These are phyloP conservation scores for Trematosphaeria pertusa DNA, from an alignment of 2,329 filamentous ascomycete genomes.

Conservation along the genomic window DNA sequence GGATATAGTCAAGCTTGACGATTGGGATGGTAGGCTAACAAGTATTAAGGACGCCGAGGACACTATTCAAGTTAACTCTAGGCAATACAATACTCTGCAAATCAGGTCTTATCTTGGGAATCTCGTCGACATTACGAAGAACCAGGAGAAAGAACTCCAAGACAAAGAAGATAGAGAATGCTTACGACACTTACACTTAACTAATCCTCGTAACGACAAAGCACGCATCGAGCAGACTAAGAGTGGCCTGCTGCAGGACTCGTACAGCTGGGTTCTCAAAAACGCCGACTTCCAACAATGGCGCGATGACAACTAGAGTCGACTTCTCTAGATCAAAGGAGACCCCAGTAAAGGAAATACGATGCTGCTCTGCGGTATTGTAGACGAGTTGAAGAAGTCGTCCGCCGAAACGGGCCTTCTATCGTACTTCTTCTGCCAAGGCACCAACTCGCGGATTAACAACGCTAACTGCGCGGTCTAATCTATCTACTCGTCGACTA, in stretches of 20 bases:
- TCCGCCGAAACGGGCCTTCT: conserved; percentile 21
- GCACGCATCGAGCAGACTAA: not conserved
- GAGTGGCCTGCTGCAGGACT: not conserved
- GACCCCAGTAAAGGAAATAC: conserved; percentile 36
- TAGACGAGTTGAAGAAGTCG: conserved; percentile 34
- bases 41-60: too few species aligned
- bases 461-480: conserved; percentile 46
- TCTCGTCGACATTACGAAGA: too few species aligned
- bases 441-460: conserved; percentile 31
- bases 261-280: not conserved
- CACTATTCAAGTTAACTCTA: too few species aligned
- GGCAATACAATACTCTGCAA: too few species aligned
- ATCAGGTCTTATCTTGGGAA: too few species aligned
- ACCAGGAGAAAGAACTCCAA: too few species aligned
- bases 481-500: conserved; percentile 49
- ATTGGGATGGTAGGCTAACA: too few species aligned
- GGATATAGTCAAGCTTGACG: too few species aligned
- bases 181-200: conserved; percentile 7
- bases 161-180: too few species aligned
- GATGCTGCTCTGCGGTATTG: conserved; percentile 39
- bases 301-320: not conserved
- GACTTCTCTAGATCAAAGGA: conserved; percentile 36
- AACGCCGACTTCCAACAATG: not conserved
- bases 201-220: conserved; percentile 20
- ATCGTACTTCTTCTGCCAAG: conserved; percentile 54